phyloP scores from a whole-genome alignment of 805 yeast genomes.

The Candida ovalis region DNA sequence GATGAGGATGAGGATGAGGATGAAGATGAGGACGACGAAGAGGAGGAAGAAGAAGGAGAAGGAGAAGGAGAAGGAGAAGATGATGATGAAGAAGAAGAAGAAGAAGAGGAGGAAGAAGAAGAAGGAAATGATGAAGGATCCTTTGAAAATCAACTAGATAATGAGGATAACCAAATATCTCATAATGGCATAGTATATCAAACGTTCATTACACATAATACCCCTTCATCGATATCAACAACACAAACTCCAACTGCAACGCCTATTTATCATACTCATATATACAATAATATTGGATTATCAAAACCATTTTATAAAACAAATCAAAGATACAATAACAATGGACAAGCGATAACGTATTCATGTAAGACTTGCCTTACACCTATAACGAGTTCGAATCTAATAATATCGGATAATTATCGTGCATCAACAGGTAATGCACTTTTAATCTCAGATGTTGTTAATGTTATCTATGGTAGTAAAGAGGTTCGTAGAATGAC shows the following conservation, averaged over 20 bases:
- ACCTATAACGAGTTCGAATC: conserved; percentile 26
- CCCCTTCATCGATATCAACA: background rate
- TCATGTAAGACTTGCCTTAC: conserved; percentile 29
- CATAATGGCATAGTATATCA: background rate
- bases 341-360: conserved; percentile 24
- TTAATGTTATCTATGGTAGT: conserved; percentile 21
- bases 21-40: conserved; percentile 4
- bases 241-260: background rate
- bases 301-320: conserved; percentile 6
- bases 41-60: conserved; percentile 5
- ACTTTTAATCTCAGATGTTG: conserved; percentile 45
- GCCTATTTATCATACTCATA: background rate
- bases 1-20: conserved; percentile 15
- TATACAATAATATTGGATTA: background rate
- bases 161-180: background rate
- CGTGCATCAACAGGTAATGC: conserved; percentile 59
- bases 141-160: background rate
- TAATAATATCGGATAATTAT: conserved; percentile 37
- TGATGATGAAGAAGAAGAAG: background rate
- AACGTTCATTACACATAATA: background rate
- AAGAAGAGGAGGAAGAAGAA: conserved; percentile 5
- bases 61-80: conserved; percentile 2
- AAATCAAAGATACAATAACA: conserved; percentile 14
- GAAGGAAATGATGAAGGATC: conserved; percentile 1
- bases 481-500: conserved; percentile 40